A percentile compares a stretch with the other conserved stretches of the same genome.
Conservation (phyloP, 1,284 basidiomycete species). For the Apiotrichum akiyoshidainum region DNA sequence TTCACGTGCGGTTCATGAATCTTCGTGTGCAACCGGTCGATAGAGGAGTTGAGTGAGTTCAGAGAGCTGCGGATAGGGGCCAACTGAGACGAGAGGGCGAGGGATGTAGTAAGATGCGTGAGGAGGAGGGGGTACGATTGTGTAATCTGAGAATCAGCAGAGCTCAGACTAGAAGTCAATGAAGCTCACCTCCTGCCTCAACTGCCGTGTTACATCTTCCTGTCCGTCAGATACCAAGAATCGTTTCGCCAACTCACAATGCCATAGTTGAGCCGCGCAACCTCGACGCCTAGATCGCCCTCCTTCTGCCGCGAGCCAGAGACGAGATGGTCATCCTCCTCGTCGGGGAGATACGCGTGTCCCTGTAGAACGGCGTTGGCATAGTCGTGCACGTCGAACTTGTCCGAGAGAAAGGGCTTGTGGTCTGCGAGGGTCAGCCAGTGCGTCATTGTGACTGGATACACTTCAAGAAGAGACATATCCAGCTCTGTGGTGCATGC, state of each 20-base stretch:
- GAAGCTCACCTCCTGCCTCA: conserved; percentile 71
- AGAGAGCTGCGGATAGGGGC: conserved; percentile 45
- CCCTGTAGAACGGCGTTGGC: conserved; percentile 81
- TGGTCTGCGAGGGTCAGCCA: conserved; percentile 35
- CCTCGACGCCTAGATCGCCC: conserved; percentile 80
- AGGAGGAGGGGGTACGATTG: conserved; percentile 50
- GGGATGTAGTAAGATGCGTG: conserved; percentile 60
- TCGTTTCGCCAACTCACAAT: conserved; percentile 51
- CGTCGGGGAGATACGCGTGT: conserved; percentile 62
- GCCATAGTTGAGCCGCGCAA: conserved; percentile 74
- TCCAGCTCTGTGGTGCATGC: background rate
- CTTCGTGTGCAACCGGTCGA: conserved; percentile 69
- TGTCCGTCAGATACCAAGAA: background rate
- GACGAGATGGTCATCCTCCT: conserved; percentile 7
- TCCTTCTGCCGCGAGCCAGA: conserved; percentile 48
- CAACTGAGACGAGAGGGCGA: conserved; percentile 56
- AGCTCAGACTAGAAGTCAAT: background rate
- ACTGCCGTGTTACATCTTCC: conserved; percentile 82
- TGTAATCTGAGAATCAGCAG: conserved; percentile 42
- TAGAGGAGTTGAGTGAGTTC: conserved; percentile 34
- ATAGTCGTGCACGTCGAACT: conserved; percentile 82
- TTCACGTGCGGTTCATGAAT: conserved; percentile 75
- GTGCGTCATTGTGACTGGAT: background rate
- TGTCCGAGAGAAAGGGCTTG: conserved; percentile 51
- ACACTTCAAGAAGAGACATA: too few species aligned